These are phyloP conservation scores for Oehlia diaphana DNA, from an alignment of 192 early-diverging fungal species.

Conservation along the genomic window DNA sequence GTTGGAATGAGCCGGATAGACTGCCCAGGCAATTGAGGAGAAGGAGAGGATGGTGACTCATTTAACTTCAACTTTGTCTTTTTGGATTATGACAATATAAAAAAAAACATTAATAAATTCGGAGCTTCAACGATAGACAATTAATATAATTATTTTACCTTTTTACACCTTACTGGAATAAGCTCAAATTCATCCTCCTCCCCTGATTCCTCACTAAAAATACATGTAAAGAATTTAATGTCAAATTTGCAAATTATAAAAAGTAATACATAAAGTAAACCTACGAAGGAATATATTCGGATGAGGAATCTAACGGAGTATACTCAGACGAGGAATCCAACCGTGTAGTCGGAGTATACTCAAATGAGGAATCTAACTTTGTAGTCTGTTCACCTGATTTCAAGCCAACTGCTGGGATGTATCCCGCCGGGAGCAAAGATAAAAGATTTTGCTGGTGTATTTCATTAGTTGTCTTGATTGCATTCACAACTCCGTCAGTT, in stretches of 20 bases:
- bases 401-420: neutral
- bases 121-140: constrained; percentile 11
- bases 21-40: constrained; percentile 1
- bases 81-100: constrained; percentile 14
- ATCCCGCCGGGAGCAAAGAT: neutral
- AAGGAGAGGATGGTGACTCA: constrained; percentile 11
- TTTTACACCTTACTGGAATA: constrained; percentile 11
- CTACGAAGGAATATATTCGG: constrained; percentile 22
- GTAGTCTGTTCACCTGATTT: constrained; percentile 1
- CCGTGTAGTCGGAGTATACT: constrained; percentile 16
- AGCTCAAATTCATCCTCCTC: neutral
- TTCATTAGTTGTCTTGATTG: neutral
- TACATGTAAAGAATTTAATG: constrained; percentile 25
- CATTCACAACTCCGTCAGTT: neutral
- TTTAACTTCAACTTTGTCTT: constrained; percentile 24
- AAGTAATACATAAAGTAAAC: constrained; percentile 16
- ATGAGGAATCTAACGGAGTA: constrained; percentile 18
- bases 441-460: neutral
- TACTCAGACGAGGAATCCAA: too few relatives aligned
- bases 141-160: constrained; percentile 26
- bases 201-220: constrained; percentile 10
- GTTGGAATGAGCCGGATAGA: constrained; percentile 10
- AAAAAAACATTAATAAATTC: constrained; percentile 26
- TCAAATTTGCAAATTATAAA: constrained; percentile 30
- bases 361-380: constrained; percentile 29